Percentiles rank a stretch among this genome's conserved stretches.
Evolutionary conservation across 352 stramenopile genomes (phyloP).

Genomic region (Discostella stelligera): DNA sequence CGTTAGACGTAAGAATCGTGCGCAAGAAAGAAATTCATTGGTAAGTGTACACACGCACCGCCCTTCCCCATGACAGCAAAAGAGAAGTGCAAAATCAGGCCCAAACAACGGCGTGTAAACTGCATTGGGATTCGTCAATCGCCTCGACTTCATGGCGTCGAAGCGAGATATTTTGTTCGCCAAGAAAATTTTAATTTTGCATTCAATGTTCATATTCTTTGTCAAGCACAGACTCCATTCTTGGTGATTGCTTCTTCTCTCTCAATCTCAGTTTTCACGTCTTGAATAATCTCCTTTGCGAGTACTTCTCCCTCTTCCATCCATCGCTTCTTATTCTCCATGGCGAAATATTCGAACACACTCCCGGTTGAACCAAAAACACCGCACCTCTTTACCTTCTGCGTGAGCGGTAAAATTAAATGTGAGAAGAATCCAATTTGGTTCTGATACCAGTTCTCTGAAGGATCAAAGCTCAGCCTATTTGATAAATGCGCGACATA

Average conservation of each 20-base stretch:
- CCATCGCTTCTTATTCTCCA: conserved; percentile 60
- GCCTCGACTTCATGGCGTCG: background rate
- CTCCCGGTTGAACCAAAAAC: conserved; percentile 56
- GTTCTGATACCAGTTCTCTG: conserved; percentile 58
- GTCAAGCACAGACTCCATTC: background rate
- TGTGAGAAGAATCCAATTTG: conserved; percentile 67
- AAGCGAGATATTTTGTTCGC: background rate
- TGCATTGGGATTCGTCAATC: conserved; percentile 5
- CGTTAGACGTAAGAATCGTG: background rate
- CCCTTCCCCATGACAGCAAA: conserved; percentile 6
- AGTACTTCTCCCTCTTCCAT: conserved; percentile 47
- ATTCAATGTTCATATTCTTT: background rate
- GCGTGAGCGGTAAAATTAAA: conserved; percentile 63
- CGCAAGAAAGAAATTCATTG: conserved; percentile 13
- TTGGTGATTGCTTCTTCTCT: background rate
- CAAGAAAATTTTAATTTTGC: conserved; percentile 1
- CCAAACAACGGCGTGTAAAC: conserved; percentile 5
- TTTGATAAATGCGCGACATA: conserved; percentile 33
- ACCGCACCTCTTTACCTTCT: conserved; percentile 61
- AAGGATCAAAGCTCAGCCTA: conserved; percentile 41
- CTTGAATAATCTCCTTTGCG: conserved; percentile 44
- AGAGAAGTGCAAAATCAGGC: conserved; percentile 6
- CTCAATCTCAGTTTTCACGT: conserved; percentile 46
- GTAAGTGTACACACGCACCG: conserved; percentile 25
- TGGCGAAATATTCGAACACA: conserved; percentile 65